Conservation (phyloP, 1,139 yeast genomes). For the Protomyces arabidopsidicola region DNA sequence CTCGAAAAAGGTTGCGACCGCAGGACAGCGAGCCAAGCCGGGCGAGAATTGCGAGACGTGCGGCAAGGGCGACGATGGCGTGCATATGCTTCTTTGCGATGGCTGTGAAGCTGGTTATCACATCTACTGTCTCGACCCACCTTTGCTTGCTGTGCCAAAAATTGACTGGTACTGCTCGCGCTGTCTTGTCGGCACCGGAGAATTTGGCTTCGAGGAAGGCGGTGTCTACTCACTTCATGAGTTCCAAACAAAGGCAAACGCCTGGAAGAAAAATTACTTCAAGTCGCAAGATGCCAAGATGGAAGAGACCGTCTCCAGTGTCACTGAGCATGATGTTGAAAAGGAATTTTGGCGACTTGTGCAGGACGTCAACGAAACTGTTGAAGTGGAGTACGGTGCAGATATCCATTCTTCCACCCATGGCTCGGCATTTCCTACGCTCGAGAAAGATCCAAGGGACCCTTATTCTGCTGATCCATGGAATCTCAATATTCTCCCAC, state of each 20-base stretch:
- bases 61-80: slow-evolving; percentile 49
- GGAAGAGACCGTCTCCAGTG: slow-evolving; percentile 14
- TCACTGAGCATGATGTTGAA: slow-evolving; percentile 37
- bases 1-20: slow-evolving; percentile 30
- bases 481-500: slow-evolving; percentile 66
- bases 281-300: slow-evolving; percentile 19
- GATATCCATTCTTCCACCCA: slow-evolving; percentile 46
- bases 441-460: slow-evolving; percentile 37
- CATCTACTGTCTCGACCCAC: slow-evolving; percentile 56
- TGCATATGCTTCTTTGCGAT: slow-evolving; percentile 58
- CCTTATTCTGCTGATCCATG: slow-evolving; percentile 52
- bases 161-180: slow-evolving; percentile 75
- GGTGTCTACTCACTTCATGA: slow-evolving; percentile 55
- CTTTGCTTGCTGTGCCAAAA: slow-evolving; percentile 48
- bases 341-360: slow-evolving; percentile 43
- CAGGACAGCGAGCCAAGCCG: slow-evolving; percentile 27
- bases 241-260: slow-evolving; percentile 56
- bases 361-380: slow-evolving; percentile 40
- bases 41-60: slow-evolving; percentile 44
- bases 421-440: slow-evolving; percentile 52
- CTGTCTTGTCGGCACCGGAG: slow-evolving; percentile 81
- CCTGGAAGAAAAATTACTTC: slow-evolving; percentile 46
- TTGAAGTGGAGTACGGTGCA: slow-evolving; percentile 52
- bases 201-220: slow-evolving; percentile 81
- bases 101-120: slow-evolving; percentile 71